A percentile compares a stretch with the other conserved stretches of the same genome.
phyloP scores from a whole-genome alignment of 2,329 filamentous ascomycete genomes.

The Monilinia vaccinii-corymbosi region DNA sequence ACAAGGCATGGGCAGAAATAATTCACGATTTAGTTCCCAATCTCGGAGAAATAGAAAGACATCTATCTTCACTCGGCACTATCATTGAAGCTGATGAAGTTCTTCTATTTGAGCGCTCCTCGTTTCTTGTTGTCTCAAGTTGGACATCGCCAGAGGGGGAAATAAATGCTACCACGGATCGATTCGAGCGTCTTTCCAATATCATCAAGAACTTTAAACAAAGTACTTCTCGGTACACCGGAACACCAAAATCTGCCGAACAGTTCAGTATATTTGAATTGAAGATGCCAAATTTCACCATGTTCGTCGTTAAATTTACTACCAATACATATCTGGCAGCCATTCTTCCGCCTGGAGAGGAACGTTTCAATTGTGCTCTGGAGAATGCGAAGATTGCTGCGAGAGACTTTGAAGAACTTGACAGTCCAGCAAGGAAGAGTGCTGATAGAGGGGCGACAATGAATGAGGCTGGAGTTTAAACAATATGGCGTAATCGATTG shows the following conservation, averaged over 20 bases:
- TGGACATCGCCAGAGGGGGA: slow-evolving; percentile 70
- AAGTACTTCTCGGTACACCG: slow-evolving; percentile 63
- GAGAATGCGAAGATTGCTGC: slow-evolving; percentile 84
- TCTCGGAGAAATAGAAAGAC: slow-evolving; percentile 74
- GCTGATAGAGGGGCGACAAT: slow-evolving; percentile 23
- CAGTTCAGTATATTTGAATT: slow-evolving; percentile 76
- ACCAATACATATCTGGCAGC: slow-evolving; percentile 97
- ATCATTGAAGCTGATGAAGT: slow-evolving; percentile 90
- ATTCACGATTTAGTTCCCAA: slow-evolving; percentile 98
- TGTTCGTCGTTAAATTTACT: slow-evolving; percentile 92
- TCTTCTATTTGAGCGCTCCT: slow-evolving; percentile 88
- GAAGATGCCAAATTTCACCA: slow-evolving; percentile 74
- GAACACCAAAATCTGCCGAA: slow-evolving; percentile 70
- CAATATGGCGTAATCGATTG: not conserved
- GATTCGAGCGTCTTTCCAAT: slow-evolving; percentile 90
- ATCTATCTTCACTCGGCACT: slow-evolving; percentile 72
- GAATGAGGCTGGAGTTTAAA: not conserved
- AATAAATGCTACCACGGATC: slow-evolving; percentile 81
- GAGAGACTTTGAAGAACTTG: slow-evolving; percentile 65
- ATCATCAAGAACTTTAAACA: slow-evolving; percentile 99
- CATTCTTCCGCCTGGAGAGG: slow-evolving; percentile 82
- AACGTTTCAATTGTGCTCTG: slow-evolving; percentile 81
- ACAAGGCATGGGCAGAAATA: slow-evolving; percentile 97
- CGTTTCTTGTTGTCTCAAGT: slow-evolving; percentile 90
- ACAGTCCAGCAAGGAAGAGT: slow-evolving; percentile 37